Evolutionary conservation across 805 yeast genomes (phyloP).

Genomic region (Priceomyces haplophilus): DNA sequence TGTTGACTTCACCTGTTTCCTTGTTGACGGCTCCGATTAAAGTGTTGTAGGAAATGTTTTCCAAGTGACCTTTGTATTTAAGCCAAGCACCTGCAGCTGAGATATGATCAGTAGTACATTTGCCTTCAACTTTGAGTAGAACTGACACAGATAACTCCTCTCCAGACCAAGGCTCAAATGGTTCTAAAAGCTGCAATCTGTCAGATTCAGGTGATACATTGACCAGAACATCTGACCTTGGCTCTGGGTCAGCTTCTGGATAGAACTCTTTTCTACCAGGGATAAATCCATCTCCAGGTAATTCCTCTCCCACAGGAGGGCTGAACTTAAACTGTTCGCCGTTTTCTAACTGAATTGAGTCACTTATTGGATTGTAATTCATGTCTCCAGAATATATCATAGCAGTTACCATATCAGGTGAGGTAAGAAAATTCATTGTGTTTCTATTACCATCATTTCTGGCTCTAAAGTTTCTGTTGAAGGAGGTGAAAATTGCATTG

Average conservation of each 20-base stretch:
- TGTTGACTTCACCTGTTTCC: constrained; percentile 95
- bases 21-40: constrained; percentile 95
- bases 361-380: constrained; percentile 87
- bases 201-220: constrained; percentile 85
- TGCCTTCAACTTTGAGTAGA: constrained; percentile 89
- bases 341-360: constrained; percentile 65
- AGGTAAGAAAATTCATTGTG: constrained; percentile 97
- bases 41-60: constrained; percentile 92
- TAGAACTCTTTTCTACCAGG: constrained; percentile 72
- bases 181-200: constrained; percentile 86
- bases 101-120: constrained; percentile 97
- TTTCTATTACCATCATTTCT: constrained; percentile 98
- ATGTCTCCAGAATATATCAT: constrained; percentile 93
- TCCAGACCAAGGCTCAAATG: constrained; percentile 84
- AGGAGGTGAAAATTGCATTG: constrained; percentile 93
- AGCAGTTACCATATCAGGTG: constrained; percentile 97
- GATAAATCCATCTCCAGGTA: constrained; percentile 76
- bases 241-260: constrained; percentile 67
- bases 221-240: constrained; percentile 56
- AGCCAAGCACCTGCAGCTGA: constrained; percentile 99
- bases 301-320: constrained; percentile 80
- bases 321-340: constrained; percentile 76
- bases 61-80: constrained; percentile 96
- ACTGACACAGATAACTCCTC: constrained; percentile 75
- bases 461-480: constrained; percentile 96